Evolutionary conservation across 2,329 filamentous ascomycete species (phyloP), one percentile per base, ranked within the genome.

Genomic region (Leptographium lundbergii): DNA sequence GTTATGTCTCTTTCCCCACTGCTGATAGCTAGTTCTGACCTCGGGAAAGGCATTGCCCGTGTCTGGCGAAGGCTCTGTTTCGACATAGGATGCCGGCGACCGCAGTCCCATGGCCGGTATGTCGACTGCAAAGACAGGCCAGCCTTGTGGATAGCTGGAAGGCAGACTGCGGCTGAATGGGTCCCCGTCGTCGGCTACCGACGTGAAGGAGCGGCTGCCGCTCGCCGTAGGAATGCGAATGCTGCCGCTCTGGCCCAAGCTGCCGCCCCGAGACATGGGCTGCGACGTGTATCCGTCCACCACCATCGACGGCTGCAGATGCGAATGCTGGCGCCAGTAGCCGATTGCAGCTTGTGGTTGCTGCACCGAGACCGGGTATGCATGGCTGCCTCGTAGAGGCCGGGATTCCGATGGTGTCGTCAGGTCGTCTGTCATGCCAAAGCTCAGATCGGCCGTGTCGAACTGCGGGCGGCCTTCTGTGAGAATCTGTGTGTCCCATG

Each of bases 241-340:
- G 71, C 11, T n/a, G n/a, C n/a, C n/a, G n/a, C n/a, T n/a, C n/a
- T n/a, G n/a, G n/a, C 27, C 27, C 27, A 71, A 68, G 50, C 77
- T 77, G 0, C 71, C 64, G 61, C 78, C 68, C 4, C 77, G 74
- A 1, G 75, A 76, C 75, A 80, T 78, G 6, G 78, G 77, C 61
- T 78, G 73, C 9, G 76, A 77, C 29, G 73, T 71, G 64, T 80
- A 79, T 5, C 75, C 76, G 24, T 70, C 65, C 0, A 67, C 52
- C 42, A 17, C 11, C 19, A 39, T 13, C 4, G 17, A 7, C 7
- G 48, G 13, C 3, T 13, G 58, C 14, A 56, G 29, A 39, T 39
- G 36, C 11, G 48, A 66, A 1, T 64, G 48, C 6, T 61, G 56
- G 22, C 27, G 10, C 11, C 11, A 10, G 25, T 27, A 50, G 57